phyloP scores from a whole-genome alignment of 495 filamentous ascomycete species.

The Penicillium cosmopolitanum region DNA sequence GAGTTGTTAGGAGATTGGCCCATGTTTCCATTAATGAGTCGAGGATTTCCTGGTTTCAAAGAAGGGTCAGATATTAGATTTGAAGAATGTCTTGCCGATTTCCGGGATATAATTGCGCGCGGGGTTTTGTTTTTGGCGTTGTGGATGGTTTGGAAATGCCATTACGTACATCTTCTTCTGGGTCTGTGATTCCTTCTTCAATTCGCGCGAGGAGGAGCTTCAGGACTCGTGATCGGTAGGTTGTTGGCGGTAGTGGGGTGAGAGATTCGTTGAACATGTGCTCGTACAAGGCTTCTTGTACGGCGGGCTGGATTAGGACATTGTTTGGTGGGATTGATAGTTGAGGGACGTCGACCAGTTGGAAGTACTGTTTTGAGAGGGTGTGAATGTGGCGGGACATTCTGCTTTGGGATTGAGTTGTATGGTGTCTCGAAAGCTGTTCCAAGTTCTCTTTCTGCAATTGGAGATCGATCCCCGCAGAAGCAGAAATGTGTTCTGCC shows the following conservation, averaged over 20 bases:
- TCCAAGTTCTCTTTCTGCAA: background rate
- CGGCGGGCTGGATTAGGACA: constrained; percentile 52
- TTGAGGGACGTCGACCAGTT: constrained; percentile 60
- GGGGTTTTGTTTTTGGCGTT: too few relatives aligned
- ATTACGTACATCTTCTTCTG: constrained; percentile 79
- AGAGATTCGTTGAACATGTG: constrained; percentile 63
- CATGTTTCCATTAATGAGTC: constrained; percentile 70
- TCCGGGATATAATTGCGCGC: background rate
- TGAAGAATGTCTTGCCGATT: too few relatives aligned
- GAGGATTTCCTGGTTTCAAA: constrained; percentile 66
- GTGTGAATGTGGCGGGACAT: constrained; percentile 20
- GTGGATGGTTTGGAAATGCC: background rate
- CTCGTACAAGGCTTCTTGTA: constrained; percentile 66
- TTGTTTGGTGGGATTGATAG: constrained; percentile 58
- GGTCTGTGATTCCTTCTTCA: constrained; percentile 70
- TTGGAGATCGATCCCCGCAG: background rate
- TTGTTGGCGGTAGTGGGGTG: constrained; percentile 58
- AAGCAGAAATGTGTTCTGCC: constrained; percentile 1
- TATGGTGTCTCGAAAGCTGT: background rate
- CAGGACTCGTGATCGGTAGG: constrained; percentile 72
- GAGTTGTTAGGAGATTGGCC: constrained; percentile 59
- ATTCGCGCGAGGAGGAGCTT: constrained; percentile 69
- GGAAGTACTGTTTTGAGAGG: constrained; percentile 63
- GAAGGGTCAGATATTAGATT: constrained; percentile 1
- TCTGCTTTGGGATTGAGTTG: background rate